These are phyloP conservation scores for Hylodesmum podocarpum DNA, from an alignment of 306 rosid genomes.

Conservation along the genomic window DNA sequence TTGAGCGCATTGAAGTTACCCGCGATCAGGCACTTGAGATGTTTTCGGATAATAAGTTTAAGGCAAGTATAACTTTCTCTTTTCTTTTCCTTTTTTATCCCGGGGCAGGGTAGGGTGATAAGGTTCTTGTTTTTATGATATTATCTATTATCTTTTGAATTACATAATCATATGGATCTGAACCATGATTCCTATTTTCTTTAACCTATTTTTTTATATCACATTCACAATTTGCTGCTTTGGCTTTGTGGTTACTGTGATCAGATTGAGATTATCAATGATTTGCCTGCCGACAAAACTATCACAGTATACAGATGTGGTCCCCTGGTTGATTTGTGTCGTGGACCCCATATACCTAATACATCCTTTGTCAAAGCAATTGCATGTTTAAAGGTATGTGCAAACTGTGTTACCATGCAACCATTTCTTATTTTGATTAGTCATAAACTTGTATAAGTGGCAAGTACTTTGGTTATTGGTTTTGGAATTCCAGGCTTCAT, in stretches of 20 bases:
- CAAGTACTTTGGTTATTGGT: background rate
- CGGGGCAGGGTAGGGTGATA: background rate
- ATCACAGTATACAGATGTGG: conserved; percentile 98
- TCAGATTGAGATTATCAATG: conserved; percentile 94
- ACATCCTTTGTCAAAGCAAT: conserved; percentile 95
- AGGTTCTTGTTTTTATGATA: conserved; percentile 11
- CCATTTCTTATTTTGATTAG: background rate
- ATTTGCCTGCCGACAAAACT: conserved; percentile 87
- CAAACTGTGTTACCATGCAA: conserved; percentile 15
- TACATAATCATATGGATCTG: background rate
- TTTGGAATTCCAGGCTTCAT: conserved; percentile 78
- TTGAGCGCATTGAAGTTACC: conserved; percentile 93
- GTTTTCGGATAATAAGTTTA: conserved; percentile 80
- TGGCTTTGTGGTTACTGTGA: conserved; percentile 13
- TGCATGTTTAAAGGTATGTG: conserved; percentile 78
- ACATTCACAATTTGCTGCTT: conserved; percentile 16
- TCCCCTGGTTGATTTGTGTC: conserved; percentile 90
- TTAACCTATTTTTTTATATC: conserved; percentile 6
- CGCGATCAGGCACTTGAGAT: conserved; percentile 85
- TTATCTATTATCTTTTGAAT: background rate
- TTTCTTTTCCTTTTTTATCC: background rate
- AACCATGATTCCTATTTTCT: conserved; percentile 6
- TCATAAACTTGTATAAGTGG: background rate
- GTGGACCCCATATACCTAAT: conserved; percentile 97
- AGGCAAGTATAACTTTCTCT: conserved; percentile 50